Evolutionary conservation across 331 rosid genomes (phyloP), one percentile per base, ranked within the genome.

Genomic region (Malus hybrid): DNA sequence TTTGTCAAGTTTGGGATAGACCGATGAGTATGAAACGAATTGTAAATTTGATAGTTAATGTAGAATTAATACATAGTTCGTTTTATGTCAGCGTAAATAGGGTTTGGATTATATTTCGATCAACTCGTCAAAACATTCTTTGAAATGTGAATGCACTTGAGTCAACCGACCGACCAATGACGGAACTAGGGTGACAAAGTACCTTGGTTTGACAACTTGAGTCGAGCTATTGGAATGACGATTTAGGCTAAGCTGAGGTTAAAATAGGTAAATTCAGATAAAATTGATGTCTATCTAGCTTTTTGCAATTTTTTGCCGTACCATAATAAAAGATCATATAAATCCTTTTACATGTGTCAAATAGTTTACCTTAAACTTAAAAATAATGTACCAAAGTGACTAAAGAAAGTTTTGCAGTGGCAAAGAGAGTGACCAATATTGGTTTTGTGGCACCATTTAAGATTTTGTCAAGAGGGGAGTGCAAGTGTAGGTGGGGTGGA

Each of bases 401-500:
- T 2, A 16, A 2, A 16, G 56, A 50, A 16, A 18, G 7, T 50
- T 16, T 16, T 50, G n/a, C 56, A 15, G 6, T 2, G n/a, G 9
- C 56, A 57, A n/a, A 57, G 32, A 62, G 8, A 73, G 60, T 14
- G 28, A 73, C 59, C 42, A 60, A 27, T 73, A 16, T 16, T 15
- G 68, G 46, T 9, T 39, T 55, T 20, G 42, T 15, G 57, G 28
- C 19, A 59, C 68, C 68, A 6, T 39, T 39, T 60, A 36, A 14
- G 46, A 44, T 19, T 28, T 18, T 73, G 61, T 48, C 7, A 62
- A 29, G 57, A 9, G 70, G 60, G 63, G 61, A 79, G 65, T 56
- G 69, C 73, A 80, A 48, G 67, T 77, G 80, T 80, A 62, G 87
- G 87, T 82, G 61, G 75, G 60, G 79, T 65, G 73, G 85, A 83